Conservation (phyloP, 129 eudicot genomes). For the Mikania micrantha region DNA sequence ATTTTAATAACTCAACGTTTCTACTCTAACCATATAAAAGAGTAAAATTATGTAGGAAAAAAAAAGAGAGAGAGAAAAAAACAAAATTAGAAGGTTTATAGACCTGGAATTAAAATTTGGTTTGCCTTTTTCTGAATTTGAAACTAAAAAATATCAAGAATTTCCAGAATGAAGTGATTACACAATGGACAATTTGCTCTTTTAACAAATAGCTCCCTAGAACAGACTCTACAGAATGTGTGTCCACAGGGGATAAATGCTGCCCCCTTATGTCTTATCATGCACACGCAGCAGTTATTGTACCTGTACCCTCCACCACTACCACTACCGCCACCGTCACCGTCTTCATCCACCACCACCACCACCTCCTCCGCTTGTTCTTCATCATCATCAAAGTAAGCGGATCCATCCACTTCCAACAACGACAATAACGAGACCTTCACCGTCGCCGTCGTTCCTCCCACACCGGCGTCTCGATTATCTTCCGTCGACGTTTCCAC, state of each 20-base stretch:
- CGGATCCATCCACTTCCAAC: conserved; percentile 58
- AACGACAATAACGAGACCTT: conserved; percentile 81
- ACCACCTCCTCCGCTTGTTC: conserved; percentile 33
- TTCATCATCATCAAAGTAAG: conserved; percentile 35
- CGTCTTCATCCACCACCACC: conserved; percentile 22
- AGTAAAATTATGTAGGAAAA: no score
- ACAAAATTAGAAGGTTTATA: no score
- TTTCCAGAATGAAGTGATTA: conserved; percentile 67
- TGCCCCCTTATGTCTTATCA: conserved; percentile 88
- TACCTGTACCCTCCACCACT: conserved; percentile 33
- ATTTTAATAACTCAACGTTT: no score
- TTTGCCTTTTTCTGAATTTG: not conserved
- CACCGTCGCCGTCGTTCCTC: conserved; percentile 30
- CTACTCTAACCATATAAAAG: no score
- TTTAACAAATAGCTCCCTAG: conserved; percentile 77
- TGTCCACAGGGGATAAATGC: conserved; percentile 95
- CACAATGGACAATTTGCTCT: conserved; percentile 87
- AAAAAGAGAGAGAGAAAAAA: no score
- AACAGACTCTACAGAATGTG: conserved; percentile 83
- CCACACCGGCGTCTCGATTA: conserved; percentile 9
- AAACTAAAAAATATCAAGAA: conserved; percentile 82
- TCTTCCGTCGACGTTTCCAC: conserved; percentile 16
- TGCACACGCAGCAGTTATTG: conserved; percentile 71
- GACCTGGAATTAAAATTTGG: no score
- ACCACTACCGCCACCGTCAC: not conserved